Conservation (phyloP, 2,329 filamentous ascomycete genomes). For the Elsinoe perseae region DNA sequence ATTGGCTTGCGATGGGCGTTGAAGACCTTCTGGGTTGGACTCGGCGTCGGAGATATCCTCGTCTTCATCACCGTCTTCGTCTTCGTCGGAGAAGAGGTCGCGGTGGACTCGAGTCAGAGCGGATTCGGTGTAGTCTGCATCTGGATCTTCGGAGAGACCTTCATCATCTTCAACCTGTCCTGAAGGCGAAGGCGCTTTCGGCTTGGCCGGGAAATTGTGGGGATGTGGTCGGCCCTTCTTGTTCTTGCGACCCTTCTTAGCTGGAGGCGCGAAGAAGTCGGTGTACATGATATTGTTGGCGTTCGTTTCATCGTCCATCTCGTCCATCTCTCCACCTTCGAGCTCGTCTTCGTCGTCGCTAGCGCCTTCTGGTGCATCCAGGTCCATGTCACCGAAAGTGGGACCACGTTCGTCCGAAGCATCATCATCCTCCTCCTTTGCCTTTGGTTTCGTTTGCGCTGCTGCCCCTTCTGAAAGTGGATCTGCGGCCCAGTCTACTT, state of each 20-base stretch:
- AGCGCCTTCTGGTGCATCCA: constrained; percentile 63
- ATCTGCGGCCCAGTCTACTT: constrained; percentile 79
- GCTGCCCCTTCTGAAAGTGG: constrained; percentile 47
- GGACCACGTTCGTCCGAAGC: constrained; percentile 70
- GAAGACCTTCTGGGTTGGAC: constrained; percentile 54
- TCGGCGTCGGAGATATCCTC: constrained; percentile 44
- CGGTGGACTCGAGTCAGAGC: constrained; percentile 77
- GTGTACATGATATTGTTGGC: constrained; percentile 85
- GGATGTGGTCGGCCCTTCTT: constrained; percentile 50
- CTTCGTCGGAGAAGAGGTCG: constrained; percentile 80
- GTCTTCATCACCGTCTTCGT: too few relatives aligned
- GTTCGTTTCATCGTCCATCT: constrained; percentile 53
- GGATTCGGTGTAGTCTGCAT: constrained; percentile 41
- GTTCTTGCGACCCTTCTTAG: constrained; percentile 57
- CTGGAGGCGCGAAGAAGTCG: constrained; percentile 86
- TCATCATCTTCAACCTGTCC: constrained; percentile 23
- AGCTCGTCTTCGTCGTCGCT: constrained; percentile 55
- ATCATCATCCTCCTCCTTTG: constrained; percentile 26
- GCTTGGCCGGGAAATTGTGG: constrained; percentile 37
- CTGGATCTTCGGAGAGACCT: constrained; percentile 32
- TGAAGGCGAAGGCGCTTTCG: constrained; percentile 29
- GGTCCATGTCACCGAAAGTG: constrained; percentile 72
- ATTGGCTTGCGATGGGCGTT: constrained; percentile 63
- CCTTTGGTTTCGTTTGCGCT: constrained; percentile 27
- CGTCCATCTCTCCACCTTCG: constrained; percentile 49